Evolutionary conservation across 2,329 filamentous ascomycete species (phyloP), one percentile per base, ranked within the genome.

Genomic region (Mycosphaerella sp.): DNA sequence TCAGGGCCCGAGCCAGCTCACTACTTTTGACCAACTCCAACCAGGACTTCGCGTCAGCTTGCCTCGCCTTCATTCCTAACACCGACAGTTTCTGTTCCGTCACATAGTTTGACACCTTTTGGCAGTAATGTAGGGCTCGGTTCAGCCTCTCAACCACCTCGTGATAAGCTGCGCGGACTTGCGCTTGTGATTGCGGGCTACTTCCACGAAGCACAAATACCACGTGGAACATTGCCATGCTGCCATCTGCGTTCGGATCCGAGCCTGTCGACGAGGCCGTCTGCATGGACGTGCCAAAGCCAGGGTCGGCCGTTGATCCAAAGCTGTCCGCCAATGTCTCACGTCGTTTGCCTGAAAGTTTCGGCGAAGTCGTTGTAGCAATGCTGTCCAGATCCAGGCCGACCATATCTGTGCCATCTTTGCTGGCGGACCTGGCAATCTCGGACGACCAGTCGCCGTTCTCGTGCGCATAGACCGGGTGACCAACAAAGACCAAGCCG

Each of bases 181-280:
- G 76, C 66, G 76, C 78, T 53, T 87, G 86, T 60, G 86, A 84
- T 66, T 95, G 87, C 53, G 91, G 77, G 49, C 85, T 82, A 47
- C 85, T 85, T 2, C 90, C 87, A 61, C 89, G 86, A 60, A 96
- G 76, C 48, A 95, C 87, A 69, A 97, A 97, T 23, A 97, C 90
- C 9, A 96, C 81, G 69, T 96, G 95, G 73, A 98, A 98, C 92
- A 97, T 97, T 59, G 85, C 90, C 87, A 97, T 91, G 67, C 87
- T 84, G 8, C 41, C 48, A 48, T 70, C 72, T 8, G 66, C 70
- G 11, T 67, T 55, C 3, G 56, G 54, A 14, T 58, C 66, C 23
- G 68, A 70, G 6, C 60, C 55, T 12, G 66, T 68, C 3, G 65
- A 67, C 6, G 61, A 55, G 4, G 41, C 54, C 14, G 66, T 69